Base-by-base conservation (phyloP, 176 grass and related monocot genomes). In the Typha latifolia region DNA sequence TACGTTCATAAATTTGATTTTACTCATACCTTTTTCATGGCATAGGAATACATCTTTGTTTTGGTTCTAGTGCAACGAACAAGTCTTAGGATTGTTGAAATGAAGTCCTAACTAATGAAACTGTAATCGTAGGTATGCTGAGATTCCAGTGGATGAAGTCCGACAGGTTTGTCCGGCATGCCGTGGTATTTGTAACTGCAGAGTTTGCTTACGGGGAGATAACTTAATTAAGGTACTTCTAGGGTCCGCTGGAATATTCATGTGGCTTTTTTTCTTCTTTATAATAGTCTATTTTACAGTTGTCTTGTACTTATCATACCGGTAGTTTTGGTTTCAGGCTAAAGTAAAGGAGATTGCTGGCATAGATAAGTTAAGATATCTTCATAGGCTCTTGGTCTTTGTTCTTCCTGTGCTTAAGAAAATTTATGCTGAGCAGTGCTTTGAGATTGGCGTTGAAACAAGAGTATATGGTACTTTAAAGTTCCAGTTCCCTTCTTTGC, bases 131-230 rank as follows among this genome's bases (percentile, higher is more conserved):
- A 97, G 94, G 85, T 92, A 97, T 79, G 82, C 88, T 27, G 88
- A 97, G 69, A 90, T 92, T 75, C 75, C 85, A 4, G 48, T 82
- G 16, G 85, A 97, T 61, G 85, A 92, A 62, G 69, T 90, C 63
- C 79, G 10, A 65, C 82, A 89, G 64, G 85, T 92, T 76, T 97
- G 94, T 66, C 94, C 94, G 12, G 94, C 89, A 62, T 97, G 94
- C 69, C 94, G 94, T 69, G 94, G 94, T 64, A 92, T 97, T 78
- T 97, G 94, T 79, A 97, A 84, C 48, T 97, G 94, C 68, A 84
- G 67, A 82, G 59, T 69, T 80, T 99, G 94, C 64, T 87, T 90
- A 69, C 94, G 83, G 49, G 94, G 83, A 67, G 83, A 93, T 69
- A 92, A 82, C 77, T 72, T 91, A 79, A 79, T 96, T 72, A 96